These are phyloP conservation scores for Pseudodiploospora longispora DNA, from an alignment of 2,329 filamentous ascomycete species.

Conservation along the genomic window DNA sequence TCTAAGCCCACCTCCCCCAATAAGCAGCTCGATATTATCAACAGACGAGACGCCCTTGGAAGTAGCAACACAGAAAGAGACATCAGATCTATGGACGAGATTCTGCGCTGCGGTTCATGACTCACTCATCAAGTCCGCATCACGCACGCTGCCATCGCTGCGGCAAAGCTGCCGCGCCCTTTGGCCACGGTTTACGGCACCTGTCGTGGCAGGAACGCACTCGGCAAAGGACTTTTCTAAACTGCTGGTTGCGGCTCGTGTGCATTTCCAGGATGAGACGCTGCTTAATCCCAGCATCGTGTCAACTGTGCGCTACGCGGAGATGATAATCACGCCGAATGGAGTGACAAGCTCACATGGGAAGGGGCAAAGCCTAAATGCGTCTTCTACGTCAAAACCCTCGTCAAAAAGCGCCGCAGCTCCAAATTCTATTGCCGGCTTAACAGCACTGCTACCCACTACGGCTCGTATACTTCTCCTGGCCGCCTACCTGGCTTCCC, in stretches of 20 bases:
- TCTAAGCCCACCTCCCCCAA: constrained; percentile 35
- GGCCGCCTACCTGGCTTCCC: constrained; percentile 72
- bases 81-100: constrained; percentile 65
- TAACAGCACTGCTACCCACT: constrained; percentile 56
- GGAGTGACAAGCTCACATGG: not conserved
- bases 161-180: constrained; percentile 61
- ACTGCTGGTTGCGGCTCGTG: constrained; percentile 63
- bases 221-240: constrained; percentile 75
- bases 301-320: constrained; percentile 15
- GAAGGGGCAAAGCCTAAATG: not conserved
- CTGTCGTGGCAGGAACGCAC: constrained; percentile 66
- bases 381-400: not conserved
- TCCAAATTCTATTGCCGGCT: constrained; percentile 26
- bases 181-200: constrained; percentile 79
- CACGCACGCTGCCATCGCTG: constrained; percentile 70
- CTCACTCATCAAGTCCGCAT: constrained; percentile 70
- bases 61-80: constrained; percentile 37
- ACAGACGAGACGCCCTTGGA: not conserved
- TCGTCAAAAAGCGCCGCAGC: not conserved
- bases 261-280: constrained; percentile 65
- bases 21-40: constrained; percentile 35
- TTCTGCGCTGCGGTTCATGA: constrained; percentile 85
- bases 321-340: not conserved
- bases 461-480: constrained; percentile 67
- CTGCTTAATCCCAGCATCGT: constrained; percentile 59